Evolutionary conservation across 805 yeast genomes (phyloP).

Genomic region (Nakazawaea molendinolei): DNA sequence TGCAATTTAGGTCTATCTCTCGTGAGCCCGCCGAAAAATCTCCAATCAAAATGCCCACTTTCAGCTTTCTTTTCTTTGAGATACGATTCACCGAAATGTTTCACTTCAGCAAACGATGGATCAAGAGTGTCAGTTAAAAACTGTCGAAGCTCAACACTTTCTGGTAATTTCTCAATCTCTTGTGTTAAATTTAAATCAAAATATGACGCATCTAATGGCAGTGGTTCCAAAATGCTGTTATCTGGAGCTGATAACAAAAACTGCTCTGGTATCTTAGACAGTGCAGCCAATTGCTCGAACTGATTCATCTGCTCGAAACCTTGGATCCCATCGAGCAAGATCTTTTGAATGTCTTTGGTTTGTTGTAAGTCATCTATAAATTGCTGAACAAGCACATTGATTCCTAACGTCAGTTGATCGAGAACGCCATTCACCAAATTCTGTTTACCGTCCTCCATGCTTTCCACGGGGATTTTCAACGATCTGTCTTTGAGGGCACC

Average conservation of each 20-base stretch:
- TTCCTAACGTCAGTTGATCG: background rate
- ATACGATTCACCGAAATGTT: slow-evolving; percentile 37
- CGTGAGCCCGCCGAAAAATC: slow-evolving; percentile 29
- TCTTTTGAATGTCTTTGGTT: background rate
- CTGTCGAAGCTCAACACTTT: background rate
- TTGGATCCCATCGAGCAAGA: background rate
- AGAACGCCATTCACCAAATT: background rate
- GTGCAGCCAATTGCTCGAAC: background rate
- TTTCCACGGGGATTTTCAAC: slow-evolving; percentile 1
- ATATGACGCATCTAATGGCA: background rate
- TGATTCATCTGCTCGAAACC: slow-evolving; percentile 1
- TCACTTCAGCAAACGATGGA: slow-evolving; percentile 10
- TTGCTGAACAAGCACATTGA: background rate
- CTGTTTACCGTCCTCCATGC: slow-evolving; percentile 4
- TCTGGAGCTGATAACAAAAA: background rate
- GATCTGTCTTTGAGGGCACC: background rate
- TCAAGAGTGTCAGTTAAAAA: background rate
- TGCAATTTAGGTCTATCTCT: slow-evolving; percentile 19
- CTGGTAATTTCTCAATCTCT: background rate
- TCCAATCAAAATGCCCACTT: slow-evolving; percentile 41
- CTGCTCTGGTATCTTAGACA: background rate
- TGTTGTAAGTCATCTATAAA: background rate
- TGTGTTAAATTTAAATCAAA: slow-evolving; percentile 1
- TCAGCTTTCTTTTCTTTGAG: slow-evolving; percentile 22
- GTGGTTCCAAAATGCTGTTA: background rate